Percentiles rank a stretch among this genome's conserved stretches.
Conservation (phyloP, 768 basidiomycete species). For the Megacollybia marginata region DNA sequence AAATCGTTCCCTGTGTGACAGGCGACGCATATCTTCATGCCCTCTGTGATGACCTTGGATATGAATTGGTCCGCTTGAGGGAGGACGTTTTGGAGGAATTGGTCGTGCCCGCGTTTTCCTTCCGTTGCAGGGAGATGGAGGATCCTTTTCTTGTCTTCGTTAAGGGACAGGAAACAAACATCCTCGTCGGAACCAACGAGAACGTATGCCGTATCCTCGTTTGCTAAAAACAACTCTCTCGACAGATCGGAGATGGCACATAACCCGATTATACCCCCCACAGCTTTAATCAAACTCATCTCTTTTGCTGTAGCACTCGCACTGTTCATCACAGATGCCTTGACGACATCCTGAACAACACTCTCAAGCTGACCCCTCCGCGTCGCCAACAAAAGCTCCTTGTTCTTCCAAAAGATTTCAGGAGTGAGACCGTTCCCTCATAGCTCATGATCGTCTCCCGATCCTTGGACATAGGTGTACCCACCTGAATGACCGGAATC, state of each 20-base stretch:
- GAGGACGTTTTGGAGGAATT: conserved; percentile 41
- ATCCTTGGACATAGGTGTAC: conserved; percentile 87
- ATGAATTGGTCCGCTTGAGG: conserved; percentile 45
- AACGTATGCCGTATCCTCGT: conserved; percentile 17
- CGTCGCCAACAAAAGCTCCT: conserved; percentile 36
- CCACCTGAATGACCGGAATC: conserved; percentile 58
- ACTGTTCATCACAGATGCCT: not conserved
- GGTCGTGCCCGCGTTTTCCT: conserved; percentile 49
- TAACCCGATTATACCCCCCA: conserved; percentile 36
- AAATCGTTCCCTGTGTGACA: conserved; percentile 55
- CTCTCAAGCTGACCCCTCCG: conserved; percentile 41
- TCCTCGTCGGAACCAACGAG: conserved; percentile 12
- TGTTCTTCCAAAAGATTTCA: conserved; percentile 59
- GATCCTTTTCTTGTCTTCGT: not conserved
- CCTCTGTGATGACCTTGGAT: conserved; percentile 25
- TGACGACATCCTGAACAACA: conserved; percentile 23
- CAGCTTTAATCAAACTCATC: conserved; percentile 1
- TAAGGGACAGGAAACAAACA: not conserved
- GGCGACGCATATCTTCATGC: conserved; percentile 36
- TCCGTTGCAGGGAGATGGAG: conserved; percentile 13
- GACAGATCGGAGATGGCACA: conserved; percentile 23
- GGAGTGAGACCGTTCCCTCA: conserved; percentile 86
- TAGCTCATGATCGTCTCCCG: conserved; percentile 90
- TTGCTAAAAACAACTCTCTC: not conserved
- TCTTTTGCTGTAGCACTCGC: too few relatives aligned